These are phyloP conservation scores for Tuber melanosporum DNA, from an alignment of 495 filamentous ascomycete genomes.

Conservation along the genomic window DNA sequence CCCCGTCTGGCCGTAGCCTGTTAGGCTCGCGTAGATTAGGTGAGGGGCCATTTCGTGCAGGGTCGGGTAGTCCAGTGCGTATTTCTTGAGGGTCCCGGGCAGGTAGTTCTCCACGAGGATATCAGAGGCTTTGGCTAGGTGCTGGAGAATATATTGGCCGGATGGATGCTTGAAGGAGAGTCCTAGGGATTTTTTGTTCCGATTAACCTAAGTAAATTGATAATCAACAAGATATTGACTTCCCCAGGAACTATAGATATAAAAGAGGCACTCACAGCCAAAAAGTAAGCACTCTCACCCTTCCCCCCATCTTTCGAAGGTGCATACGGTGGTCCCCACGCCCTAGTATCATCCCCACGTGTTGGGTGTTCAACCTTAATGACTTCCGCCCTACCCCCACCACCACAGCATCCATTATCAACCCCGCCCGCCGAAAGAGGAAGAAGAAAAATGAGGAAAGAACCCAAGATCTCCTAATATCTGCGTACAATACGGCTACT, in stretches of 20 bases:
- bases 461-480: conserved; percentile 96
- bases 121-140: conserved; percentile 75
- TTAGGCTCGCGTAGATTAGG: conserved; percentile 62
- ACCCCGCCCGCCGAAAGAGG: conserved; percentile 8
- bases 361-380: conserved; percentile 95
- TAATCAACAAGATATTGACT: conserved; percentile 1
- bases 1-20: conserved; percentile 80
- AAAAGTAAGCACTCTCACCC: conserved; percentile 92
- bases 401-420: not conserved
- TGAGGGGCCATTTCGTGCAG: conserved; percentile 71
- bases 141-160: conserved; percentile 79
- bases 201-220: not conserved
- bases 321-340: conserved; percentile 95
- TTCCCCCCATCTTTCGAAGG: conserved; percentile 64
- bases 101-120: conserved; percentile 96
- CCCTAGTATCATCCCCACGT: conserved; percentile 86
- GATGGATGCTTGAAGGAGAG: conserved; percentile 80
- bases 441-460: conserved; percentile 36
- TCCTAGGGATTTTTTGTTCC: conserved; percentile 87
- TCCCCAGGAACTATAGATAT: not conserved
- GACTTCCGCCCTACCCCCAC: conserved; percentile 68
- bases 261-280: conserved; percentile 56
- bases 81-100: conserved; percentile 84
- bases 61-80: conserved; percentile 76
- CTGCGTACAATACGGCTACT: conserved; percentile 92